Conservation (phyloP, 768 basidiomycete genomes). For the Vararia minispora region DNA sequence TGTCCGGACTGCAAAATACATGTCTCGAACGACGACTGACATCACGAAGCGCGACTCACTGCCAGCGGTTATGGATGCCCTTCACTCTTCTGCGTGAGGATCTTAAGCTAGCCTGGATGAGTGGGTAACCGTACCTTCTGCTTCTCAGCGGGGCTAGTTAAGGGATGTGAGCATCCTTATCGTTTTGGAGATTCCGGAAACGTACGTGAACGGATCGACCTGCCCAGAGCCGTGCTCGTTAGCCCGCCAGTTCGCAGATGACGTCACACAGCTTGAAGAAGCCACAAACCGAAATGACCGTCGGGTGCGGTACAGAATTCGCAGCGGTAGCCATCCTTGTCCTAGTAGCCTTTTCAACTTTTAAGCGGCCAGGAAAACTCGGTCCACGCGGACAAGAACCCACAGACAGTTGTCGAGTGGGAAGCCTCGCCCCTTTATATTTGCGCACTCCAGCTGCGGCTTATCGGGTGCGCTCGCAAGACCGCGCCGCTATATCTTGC, state of each 20-base stretch:
- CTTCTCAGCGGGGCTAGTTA: slow-evolving; percentile 31
- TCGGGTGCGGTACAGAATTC: slow-evolving; percentile 51
- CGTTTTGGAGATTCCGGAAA: no score
- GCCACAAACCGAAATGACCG: slow-evolving; percentile 38
- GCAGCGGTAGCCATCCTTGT: slow-evolving; percentile 43
- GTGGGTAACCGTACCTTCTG: slow-evolving; percentile 38
- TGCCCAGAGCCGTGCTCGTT: slow-evolving; percentile 15
- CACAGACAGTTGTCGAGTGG: no score
- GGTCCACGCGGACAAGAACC: no score
- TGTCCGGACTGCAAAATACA: slow-evolving; percentile 37
- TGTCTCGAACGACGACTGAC: not conserved
- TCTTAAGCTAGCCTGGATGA: not conserved
- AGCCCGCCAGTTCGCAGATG: not conserved
- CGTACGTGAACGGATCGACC: slow-evolving; percentile 66
- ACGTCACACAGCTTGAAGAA: slow-evolving; percentile 14
- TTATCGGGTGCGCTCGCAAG: no score
- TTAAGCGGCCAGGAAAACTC: no score
- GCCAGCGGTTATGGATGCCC: slow-evolving; percentile 67
- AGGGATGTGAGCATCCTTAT: not conserved
- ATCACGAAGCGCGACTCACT: slow-evolving; percentile 31
- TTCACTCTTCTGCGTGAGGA: slow-evolving; percentile 13
- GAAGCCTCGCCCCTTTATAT: no score
- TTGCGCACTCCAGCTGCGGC: no score
- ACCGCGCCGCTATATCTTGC: no score
- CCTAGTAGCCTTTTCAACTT: no score